Conservation (phyloP, 2,329 filamentous ascomycete species). For the Leptographium galeiforme region DNA sequence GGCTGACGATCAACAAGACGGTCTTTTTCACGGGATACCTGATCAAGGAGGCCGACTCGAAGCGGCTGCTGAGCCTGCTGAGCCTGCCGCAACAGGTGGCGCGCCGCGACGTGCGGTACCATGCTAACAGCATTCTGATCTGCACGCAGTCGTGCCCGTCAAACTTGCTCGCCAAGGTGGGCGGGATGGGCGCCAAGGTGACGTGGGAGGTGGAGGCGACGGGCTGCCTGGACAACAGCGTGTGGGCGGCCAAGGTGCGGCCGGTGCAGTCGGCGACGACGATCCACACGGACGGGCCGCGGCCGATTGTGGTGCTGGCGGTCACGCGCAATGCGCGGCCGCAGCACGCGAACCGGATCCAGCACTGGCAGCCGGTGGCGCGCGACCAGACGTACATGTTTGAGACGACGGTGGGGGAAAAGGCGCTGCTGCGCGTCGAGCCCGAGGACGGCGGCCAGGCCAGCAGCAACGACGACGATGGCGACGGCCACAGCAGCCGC, state of each 20-base stretch:
- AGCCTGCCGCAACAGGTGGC: conserved; percentile 39
- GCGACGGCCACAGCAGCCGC: not conserved
- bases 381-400: conserved; percentile 61
- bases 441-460: conserved; percentile 36
- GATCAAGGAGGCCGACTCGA: conserved; percentile 57
- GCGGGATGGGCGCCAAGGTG: conserved; percentile 73
- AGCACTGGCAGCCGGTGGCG: conserved; percentile 67
- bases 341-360: conserved; percentile 68
- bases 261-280: conserved; percentile 49
- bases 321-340: conserved; percentile 62
- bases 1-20: conserved; percentile 66
- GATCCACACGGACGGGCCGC: conserved; percentile 67
- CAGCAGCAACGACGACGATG: not conserved
- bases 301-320: conserved; percentile 71
- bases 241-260: conserved; percentile 75
- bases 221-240: conserved; percentile 60
- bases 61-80: conserved; percentile 58
- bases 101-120: conserved; percentile 55
- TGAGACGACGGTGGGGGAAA: conserved; percentile 76
- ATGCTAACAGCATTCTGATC: conserved; percentile 87
- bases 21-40: conserved; percentile 91
- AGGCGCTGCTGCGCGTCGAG: conserved; percentile 70
- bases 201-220: conserved; percentile 72
- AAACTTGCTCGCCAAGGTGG: conserved; percentile 66
- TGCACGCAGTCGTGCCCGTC: conserved; percentile 61